phyloP scores from a whole-genome alignment of 2,329 filamentous ascomycete species.

The Cadophora sp. region DNA sequence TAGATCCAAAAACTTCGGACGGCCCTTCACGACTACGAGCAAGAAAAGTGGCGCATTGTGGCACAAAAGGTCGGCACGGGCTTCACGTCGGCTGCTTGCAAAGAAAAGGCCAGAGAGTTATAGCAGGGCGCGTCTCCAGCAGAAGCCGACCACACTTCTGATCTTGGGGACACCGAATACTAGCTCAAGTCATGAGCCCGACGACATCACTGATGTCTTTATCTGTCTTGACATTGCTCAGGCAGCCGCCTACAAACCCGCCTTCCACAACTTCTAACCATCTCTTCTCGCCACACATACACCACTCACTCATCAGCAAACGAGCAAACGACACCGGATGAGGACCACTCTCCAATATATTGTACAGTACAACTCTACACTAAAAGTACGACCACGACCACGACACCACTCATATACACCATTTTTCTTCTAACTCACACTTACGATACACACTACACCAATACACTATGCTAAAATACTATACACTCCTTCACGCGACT shows the following conservation, averaged over 20 bases:
- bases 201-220: constrained; percentile 28
- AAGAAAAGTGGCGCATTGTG: constrained; percentile 92
- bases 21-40: constrained; percentile 84
- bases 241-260: constrained; percentile 34
- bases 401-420: constrained; percentile 19
- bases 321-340: constrained; percentile 22
- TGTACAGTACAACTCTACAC: constrained; percentile 19
- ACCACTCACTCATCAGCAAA: not conserved
- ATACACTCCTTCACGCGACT: constrained; percentile 34
- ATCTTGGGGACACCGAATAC: constrained; percentile 45
- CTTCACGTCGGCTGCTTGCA: constrained; percentile 86
- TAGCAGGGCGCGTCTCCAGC: constrained; percentile 47
- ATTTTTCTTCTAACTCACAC: constrained; percentile 7
- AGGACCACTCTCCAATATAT: constrained; percentile 25
- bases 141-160: constrained; percentile 44
- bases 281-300: not conserved
- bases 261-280: constrained; percentile 27
- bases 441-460: constrained; percentile 22
- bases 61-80: constrained; percentile 90
- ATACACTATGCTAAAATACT: not conserved
- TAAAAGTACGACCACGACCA: constrained; percentile 7
- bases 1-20: constrained; percentile 79
- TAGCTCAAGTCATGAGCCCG: constrained; percentile 37
- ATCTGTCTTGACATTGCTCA: constrained; percentile 32
- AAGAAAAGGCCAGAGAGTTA: constrained; percentile 59